These are phyloP conservation scores for Penicillium oxalicum DNA, from an alignment of 2,329 filamentous ascomycete species.

Conservation along the genomic window DNA sequence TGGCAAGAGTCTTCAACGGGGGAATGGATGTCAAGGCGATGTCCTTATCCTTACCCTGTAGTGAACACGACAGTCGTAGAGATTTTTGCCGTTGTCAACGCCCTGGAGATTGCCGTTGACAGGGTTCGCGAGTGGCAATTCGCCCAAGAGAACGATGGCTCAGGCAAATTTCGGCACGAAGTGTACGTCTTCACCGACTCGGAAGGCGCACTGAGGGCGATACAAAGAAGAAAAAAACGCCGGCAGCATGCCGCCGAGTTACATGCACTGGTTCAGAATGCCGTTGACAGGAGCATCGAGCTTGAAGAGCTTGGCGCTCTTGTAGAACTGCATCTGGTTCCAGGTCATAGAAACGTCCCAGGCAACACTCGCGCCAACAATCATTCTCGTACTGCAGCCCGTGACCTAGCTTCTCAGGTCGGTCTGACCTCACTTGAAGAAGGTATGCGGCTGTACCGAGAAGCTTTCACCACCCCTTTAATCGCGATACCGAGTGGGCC, in stretches of 20 bases:
- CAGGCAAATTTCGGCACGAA: background rate
- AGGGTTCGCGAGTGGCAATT: background rate
- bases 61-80: background rate
- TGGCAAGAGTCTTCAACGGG: background rate
- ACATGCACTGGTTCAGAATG: background rate
- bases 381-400: too few relatives aligned
- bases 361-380: background rate
- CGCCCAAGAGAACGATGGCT: background rate
- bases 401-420: too few relatives aligned
- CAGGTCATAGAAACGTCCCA: background rate
- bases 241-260: background rate
- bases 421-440: too few relatives aligned
- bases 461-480: too few relatives aligned
- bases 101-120: background rate
- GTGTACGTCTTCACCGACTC: conserved; percentile 3
- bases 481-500: too few relatives aligned
- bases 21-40: background rate
- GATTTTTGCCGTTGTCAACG: conserved; percentile 1
- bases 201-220: background rate
- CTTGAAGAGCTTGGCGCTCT: background rate
- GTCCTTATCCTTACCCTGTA: background rate
- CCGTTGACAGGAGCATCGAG: background rate
- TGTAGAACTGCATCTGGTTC: background rate
- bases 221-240: background rate
- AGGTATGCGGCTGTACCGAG: too few relatives aligned